phyloP scores from a whole-genome alignment of 306 rosid genomes.

The Fragaria iinumae region DNA sequence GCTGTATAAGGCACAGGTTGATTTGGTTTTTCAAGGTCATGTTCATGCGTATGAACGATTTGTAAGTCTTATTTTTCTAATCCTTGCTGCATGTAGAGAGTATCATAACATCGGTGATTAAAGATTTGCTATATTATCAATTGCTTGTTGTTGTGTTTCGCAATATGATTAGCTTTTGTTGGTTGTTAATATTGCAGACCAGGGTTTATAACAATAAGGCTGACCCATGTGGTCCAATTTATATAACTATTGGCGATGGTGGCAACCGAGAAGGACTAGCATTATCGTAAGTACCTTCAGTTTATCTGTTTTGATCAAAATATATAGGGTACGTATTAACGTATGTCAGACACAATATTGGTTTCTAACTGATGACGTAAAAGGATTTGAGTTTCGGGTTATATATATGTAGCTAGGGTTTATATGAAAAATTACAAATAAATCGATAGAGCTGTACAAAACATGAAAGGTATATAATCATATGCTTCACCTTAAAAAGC shows the following conservation, averaged over 20 bases:
- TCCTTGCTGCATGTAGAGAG: not conserved
- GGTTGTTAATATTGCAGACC: slow-evolving; percentile 32
- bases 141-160: not conserved
- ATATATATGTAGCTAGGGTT: too few relatives aligned
- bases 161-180: not conserved
- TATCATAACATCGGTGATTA: not conserved
- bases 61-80: slow-evolving; percentile 32
- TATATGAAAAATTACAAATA: too few relatives aligned
- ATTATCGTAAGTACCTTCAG: slow-evolving; percentile 33
- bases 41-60: slow-evolving; percentile 88
- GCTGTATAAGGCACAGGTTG: slow-evolving; percentile 53
- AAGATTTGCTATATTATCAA: not conserved
- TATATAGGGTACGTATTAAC: not conserved
- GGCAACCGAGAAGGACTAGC: slow-evolving; percentile 83
- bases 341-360: not conserved
- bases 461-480: not conserved
- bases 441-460: not conserved
- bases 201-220: slow-evolving; percentile 54
- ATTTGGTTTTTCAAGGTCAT: slow-evolving; percentile 66
- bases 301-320: not conserved
- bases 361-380: not conserved
- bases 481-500: too few relatives aligned
- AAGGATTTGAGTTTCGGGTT: not conserved
- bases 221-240: slow-evolving; percentile 61
- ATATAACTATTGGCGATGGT: slow-evolving; percentile 66